These are phyloP conservation scores for Trifolium repens DNA, from an alignment of 306 rosid species.

Conservation along the genomic window DNA sequence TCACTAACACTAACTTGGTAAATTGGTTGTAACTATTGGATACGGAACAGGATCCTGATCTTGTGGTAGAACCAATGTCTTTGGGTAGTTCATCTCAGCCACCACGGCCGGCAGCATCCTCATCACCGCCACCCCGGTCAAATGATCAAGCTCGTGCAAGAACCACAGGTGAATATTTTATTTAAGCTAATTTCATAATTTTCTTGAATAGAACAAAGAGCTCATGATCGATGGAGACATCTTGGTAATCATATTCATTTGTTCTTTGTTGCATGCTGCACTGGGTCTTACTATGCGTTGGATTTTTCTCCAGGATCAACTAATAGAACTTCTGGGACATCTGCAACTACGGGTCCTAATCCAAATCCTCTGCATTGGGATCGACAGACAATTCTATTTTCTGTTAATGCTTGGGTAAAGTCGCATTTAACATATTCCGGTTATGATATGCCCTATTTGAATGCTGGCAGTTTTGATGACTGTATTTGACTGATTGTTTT, in stretches of 20 bases:
- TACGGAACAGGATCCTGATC: constrained; percentile 73
- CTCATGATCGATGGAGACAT: constrained; percentile 20
- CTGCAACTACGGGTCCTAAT: constrained; percentile 60
- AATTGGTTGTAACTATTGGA: constrained; percentile 35
- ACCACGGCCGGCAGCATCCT: constrained; percentile 58
- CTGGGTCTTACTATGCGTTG: constrained; percentile 33
- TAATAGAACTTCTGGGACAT: constrained; percentile 68
- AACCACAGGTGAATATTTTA: constrained; percentile 57
- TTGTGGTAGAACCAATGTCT: constrained; percentile 80
- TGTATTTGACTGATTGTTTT: constrained; percentile 6
- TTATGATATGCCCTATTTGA: constrained; percentile 4
- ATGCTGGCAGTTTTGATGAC: constrained; percentile 20
- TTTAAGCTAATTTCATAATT: constrained; percentile 17
- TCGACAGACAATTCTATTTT: constrained; percentile 81
- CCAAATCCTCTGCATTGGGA: constrained; percentile 84
- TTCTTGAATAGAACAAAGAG: neutral
- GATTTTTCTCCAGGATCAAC: constrained; percentile 63
- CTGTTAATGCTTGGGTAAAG: constrained; percentile 94
- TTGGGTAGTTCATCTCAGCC: constrained; percentile 67
- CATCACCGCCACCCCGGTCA: constrained; percentile 51
- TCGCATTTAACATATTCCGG: neutral
- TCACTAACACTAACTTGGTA: constrained; percentile 5
- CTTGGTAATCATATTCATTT: constrained; percentile 5
- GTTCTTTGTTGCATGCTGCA: neutral
- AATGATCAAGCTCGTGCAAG: constrained; percentile 62